Conservation (phyloP, 1,139 yeast species). For the Hemisphaericaspora lyxosophila region DNA sequence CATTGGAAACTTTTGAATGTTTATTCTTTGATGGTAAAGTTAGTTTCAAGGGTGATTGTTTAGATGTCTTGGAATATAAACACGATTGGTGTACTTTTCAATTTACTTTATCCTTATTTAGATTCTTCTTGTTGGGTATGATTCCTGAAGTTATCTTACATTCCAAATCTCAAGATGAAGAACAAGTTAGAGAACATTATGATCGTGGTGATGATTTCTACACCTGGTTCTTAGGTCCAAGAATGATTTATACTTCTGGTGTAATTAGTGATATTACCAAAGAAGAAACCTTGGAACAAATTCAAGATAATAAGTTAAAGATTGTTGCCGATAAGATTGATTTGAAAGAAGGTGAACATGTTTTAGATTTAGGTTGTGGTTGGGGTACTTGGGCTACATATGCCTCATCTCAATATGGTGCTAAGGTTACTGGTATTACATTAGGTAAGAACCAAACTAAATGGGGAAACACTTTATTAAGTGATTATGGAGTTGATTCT, state of each 20-base stretch:
- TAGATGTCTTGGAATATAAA: constrained; percentile 80
- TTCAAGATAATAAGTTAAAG: constrained; percentile 89
- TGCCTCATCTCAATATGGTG: constrained; percentile 82
- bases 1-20: constrained; percentile 92
- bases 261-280: constrained; percentile 67
- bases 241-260: constrained; percentile 93
- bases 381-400: constrained; percentile 93
- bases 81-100: constrained; percentile 89
- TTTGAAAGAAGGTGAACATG: constrained; percentile 66
- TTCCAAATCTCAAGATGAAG: constrained; percentile 92
- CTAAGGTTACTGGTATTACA: constrained; percentile 85
- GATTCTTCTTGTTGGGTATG: constrained; percentile 82
- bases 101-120: constrained; percentile 76
- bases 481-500: constrained; percentile 63
- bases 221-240: constrained; percentile 90
- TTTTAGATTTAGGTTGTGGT: constrained; percentile 90
- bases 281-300: constrained; percentile 79
- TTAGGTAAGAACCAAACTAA: constrained; percentile 88
- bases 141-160: constrained; percentile 92
- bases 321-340: constrained; percentile 86
- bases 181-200: constrained; percentile 92
- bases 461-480: constrained; percentile 77
- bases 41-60: constrained; percentile 82
- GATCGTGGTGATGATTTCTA: constrained; percentile 97
- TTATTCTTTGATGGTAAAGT: constrained; percentile 83